Conservation (phyloP, 108 stramenopile genomes). For the Discostella stelligeroides region DNA sequence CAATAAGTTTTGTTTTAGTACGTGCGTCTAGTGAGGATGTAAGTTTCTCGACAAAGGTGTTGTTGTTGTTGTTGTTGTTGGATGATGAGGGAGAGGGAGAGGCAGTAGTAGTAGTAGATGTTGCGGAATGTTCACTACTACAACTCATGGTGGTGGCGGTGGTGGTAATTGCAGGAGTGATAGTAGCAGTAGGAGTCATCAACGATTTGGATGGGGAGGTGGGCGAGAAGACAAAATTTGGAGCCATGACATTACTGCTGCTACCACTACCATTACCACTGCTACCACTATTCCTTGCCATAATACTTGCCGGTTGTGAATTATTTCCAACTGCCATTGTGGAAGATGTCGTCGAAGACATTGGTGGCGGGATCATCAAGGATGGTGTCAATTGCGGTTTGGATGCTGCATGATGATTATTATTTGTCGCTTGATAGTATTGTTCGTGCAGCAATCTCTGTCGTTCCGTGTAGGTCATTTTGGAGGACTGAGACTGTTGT, state of each 20-base stretch:
- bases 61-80: neutral
- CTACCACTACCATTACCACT: too few species aligned
- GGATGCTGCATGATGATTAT: neutral
- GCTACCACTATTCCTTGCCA: too few species aligned
- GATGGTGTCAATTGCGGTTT: neutral
- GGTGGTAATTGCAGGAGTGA: neutral
- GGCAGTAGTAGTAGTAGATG: neutral
- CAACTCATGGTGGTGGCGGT: neutral
- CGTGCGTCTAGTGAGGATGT: conserved; percentile 26
- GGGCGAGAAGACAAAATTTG: too few species aligned
- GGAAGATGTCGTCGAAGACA: neutral
- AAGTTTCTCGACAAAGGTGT: conserved; percentile 42
- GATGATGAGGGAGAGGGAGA: conserved; percentile 1
- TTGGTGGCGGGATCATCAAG: neutral
- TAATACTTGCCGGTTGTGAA: too few species aligned
- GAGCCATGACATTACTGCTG: too few species aligned
- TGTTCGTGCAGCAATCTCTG: conserved; percentile 33
- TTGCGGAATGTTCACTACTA: too few species aligned
- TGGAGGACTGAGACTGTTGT: neutral
- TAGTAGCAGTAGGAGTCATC: neutral
- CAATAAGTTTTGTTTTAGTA: conserved; percentile 33
- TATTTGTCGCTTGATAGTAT: conserved; percentile 19
- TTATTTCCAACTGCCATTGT: neutral
- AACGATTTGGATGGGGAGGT: too few species aligned
- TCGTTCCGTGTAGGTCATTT: conserved; percentile 35